phyloP scores from a whole-genome alignment of 495 filamentous ascomycete species.

The Arthonia radiata region DNA sequence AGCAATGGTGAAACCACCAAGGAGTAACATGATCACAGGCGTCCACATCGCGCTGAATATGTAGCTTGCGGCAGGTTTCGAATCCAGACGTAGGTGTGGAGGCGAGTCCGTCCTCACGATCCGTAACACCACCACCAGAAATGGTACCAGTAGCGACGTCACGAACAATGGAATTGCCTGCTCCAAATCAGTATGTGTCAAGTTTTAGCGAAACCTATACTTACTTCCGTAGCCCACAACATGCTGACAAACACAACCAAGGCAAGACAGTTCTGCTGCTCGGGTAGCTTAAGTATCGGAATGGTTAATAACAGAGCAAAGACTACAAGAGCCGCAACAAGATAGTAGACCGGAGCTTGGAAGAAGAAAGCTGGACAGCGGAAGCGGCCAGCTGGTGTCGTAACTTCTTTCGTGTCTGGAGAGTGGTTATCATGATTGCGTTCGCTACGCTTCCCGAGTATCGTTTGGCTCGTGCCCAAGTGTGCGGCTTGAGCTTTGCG shows the following conservation, averaged over 20 bases:
- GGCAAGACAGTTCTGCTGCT: constrained; percentile 89
- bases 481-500: constrained; percentile 87
- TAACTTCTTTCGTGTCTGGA: constrained; percentile 35
- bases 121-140: constrained; percentile 65
- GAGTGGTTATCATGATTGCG: constrained; percentile 39
- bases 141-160: constrained; percentile 79
- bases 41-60: constrained; percentile 97
- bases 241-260: constrained; percentile 84
- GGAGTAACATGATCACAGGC: constrained; percentile 91
- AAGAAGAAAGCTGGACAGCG: constrained; percentile 59
- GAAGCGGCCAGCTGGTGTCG: constrained; percentile 60
- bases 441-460: constrained; percentile 53
- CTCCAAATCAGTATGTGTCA: constrained; percentile 6
- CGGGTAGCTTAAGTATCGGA: constrained; percentile 56
- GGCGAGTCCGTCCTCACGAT: constrained; percentile 58
- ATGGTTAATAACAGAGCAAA: constrained; percentile 48
- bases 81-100: constrained; percentile 39
- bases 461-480: constrained; percentile 50
- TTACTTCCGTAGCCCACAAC: constrained; percentile 88
- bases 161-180: constrained; percentile 93
- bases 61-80: constrained; percentile 51
- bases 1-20: constrained; percentile 89
- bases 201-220: constrained; percentile 3
- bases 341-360: constrained; percentile 50
- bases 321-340: constrained; percentile 42